Evolutionary conservation across 805 yeast species (phyloP), one percentile per base, ranked within the genome.

Genomic region (Wickerhamomyces silvicola): DNA sequence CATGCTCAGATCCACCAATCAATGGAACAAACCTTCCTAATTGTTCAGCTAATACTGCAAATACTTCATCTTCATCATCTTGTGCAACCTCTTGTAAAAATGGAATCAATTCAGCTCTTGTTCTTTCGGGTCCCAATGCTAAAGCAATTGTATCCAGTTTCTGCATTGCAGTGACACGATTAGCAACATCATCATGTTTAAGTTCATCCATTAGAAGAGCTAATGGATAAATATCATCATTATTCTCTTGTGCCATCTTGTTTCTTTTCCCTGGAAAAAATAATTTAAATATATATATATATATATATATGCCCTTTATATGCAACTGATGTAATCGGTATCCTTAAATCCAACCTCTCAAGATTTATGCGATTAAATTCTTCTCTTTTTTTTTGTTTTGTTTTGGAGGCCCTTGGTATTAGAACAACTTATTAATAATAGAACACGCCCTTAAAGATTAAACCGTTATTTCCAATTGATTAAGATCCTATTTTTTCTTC

Each of bases 31-130:
- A 90, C 36, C 75, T 73, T 29, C 94, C 95, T 46, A 92, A 64
- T 64, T 88, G 90, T 46, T 81, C 85, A 4, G 97, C 97, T 41
- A 94, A 70, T 14, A 87, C 90, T 2, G 96, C 85, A 59, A 90
- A 81, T 6, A 92, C 95, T 61, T 92, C 99, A 59, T 92, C 99
- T 61, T 92, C 99, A 56, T 94, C 99, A 49, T 92, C 99, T 44
- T 84, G 92, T 8, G 88, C 86, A 17, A 81, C 92, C 32, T 67
- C 73, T 45, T 80, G 85, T 40, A 92, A 69, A 51, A 90, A 92
- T 22, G 97, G 97, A 33, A 92, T 67, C 52, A 92, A 70, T 56
- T 92, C 98, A 28, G 72, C 71, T 38, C 95, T 70, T 9, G 97
- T 83, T 52, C 97, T 74, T 56, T 86, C 95, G 6, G 92, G 88